phyloP scores from a whole-genome alignment of 768 basidiomycete species.

The Pisolithus marmoratus region DNA sequence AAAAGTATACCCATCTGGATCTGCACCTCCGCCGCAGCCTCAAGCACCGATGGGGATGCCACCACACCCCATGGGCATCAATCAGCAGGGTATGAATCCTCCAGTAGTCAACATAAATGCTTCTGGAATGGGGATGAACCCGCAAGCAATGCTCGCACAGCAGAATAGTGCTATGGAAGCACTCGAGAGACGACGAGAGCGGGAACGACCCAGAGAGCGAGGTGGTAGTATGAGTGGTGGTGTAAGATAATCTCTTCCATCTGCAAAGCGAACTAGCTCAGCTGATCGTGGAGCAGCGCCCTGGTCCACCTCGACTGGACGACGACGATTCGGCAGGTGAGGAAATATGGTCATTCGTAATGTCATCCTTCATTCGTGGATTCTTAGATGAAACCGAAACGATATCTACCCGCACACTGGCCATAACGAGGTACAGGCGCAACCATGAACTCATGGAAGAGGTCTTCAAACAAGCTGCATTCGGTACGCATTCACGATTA shows the following conservation, averaged over 20 bases:
- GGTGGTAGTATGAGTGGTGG: constrained; percentile 36
- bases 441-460: constrained; percentile 86
- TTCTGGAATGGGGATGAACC: constrained; percentile 26
- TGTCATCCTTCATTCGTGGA: not conserved
- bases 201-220: constrained; percentile 49
- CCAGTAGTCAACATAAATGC: constrained; percentile 18
- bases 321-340: constrained; percentile 66
- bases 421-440: constrained; percentile 65
- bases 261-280: not conserved
- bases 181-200: constrained; percentile 56
- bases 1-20: constrained; percentile 43
- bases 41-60: constrained; percentile 22
- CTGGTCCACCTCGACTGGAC: constrained; percentile 31
- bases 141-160: constrained; percentile 64
- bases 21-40: constrained; percentile 25
- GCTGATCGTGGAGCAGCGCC: constrained; percentile 19
- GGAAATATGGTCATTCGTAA: constrained; percentile 3
- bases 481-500: constrained; percentile 29
- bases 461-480: constrained; percentile 70
- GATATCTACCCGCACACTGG: constrained; percentile 68
- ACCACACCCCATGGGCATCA: constrained; percentile 20
- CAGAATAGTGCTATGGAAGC: constrained; percentile 71
- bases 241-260: constrained; percentile 25
- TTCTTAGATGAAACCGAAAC: constrained; percentile 58
- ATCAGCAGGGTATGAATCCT: constrained; percentile 22